Percentiles rank a stretch among this genome's conserved stretches.
phyloP scores from a whole-genome alignment of 306 rosid species.

The Rosa persica region DNA sequence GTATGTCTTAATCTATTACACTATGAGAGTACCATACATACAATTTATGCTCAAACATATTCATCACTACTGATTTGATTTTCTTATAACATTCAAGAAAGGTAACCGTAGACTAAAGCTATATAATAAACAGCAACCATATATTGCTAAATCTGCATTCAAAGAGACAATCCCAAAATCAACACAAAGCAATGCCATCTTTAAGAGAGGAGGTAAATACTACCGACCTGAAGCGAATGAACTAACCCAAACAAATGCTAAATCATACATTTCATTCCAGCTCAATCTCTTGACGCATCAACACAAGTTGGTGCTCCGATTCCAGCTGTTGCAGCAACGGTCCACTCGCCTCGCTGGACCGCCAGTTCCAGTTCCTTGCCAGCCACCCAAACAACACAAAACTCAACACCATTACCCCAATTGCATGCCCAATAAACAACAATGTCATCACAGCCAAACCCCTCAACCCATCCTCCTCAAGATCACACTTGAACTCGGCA shows the following conservation, averaged over 20 bases:
- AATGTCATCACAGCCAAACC: slow-evolving; percentile 69
- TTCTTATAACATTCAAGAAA: not conserved
- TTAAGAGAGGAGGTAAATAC: slow-evolving; percentile 19
- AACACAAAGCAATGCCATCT: slow-evolving; percentile 9
- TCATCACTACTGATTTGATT: not conserved
- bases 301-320: slow-evolving; percentile 10
- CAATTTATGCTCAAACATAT: slow-evolving; percentile 1
- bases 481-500: slow-evolving; percentile 66
- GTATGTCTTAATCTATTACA: not conserved
- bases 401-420: slow-evolving; percentile 47
- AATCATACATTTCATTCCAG: slow-evolving; percentile 47
- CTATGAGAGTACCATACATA: not conserved
- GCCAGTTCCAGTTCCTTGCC: slow-evolving; percentile 40
- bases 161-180: not conserved
- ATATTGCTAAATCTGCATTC: slow-evolving; percentile 17
- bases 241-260: slow-evolving; percentile 12
- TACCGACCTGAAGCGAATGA: slow-evolving; percentile 26
- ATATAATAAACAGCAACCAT: slow-evolving; percentile 10
- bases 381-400: slow-evolving; percentile 52
- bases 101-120: slow-evolving; percentile 24
- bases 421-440: slow-evolving; percentile 63
- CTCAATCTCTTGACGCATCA: slow-evolving; percentile 51
- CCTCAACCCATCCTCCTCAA: slow-evolving; percentile 68
- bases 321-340: slow-evolving; percentile 55
- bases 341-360: slow-evolving; percentile 51